Evolutionary conservation across 805 yeast species (phyloP).

Genomic region (Kluyveromyces aestuarii): DNA sequence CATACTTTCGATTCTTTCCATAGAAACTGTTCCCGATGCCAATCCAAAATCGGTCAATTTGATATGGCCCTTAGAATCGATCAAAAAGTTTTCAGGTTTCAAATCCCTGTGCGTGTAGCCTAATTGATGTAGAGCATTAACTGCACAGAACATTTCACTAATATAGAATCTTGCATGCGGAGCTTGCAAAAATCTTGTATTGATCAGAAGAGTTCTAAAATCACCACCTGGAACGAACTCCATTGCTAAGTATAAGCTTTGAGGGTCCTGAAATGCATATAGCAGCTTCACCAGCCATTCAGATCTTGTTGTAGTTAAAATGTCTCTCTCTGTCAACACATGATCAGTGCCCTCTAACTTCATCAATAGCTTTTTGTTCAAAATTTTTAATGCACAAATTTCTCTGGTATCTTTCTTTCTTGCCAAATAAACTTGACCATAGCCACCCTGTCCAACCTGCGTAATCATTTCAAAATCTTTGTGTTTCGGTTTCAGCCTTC

Average conservation of each 20-base stretch:
- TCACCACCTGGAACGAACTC: constrained; percentile 99
- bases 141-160: constrained; percentile 93
- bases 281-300: constrained; percentile 93
- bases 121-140: constrained; percentile 84
- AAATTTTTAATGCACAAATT: constrained; percentile 87
- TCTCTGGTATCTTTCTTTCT: constrained; percentile 90
- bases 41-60: constrained; percentile 94
- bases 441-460: constrained; percentile 99
- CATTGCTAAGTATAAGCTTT: constrained; percentile 91
- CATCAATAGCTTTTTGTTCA: constrained; percentile 76
- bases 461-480: constrained; percentile 95
- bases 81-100: constrained; percentile 89
- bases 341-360: constrained; percentile 94
- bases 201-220: constrained; percentile 85
- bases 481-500: constrained; percentile 86
- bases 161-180: constrained; percentile 94
- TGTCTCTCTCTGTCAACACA: constrained; percentile 92
- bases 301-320: constrained; percentile 87
- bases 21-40: constrained; percentile 93
- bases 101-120: constrained; percentile 96
- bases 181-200: constrained; percentile 86
- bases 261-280: constrained; percentile 91
- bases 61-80: constrained; percentile 85
- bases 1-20: constrained; percentile 90
- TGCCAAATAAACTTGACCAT: constrained; percentile 97